Percentiles rank a stretch among this genome's conserved stretches.
Evolutionary conservation across 2,329 filamentous ascomycete species (phyloP).

Genomic region (Endothia cerciana): DNA sequence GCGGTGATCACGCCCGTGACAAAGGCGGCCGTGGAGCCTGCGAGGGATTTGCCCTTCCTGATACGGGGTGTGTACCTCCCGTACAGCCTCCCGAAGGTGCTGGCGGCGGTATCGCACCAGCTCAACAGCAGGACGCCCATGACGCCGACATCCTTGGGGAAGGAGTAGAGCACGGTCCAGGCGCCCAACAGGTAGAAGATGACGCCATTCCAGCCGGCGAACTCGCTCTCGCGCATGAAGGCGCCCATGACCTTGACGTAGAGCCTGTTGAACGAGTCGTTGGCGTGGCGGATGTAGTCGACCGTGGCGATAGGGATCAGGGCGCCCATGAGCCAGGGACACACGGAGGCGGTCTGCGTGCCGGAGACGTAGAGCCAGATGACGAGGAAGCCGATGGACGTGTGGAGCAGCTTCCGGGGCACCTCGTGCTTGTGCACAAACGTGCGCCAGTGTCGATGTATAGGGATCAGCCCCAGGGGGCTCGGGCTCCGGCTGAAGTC

Average conservation of each 20-base stretch:
- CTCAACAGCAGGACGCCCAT: slow-evolving; percentile 88
- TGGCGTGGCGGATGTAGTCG: slow-evolving; percentile 84
- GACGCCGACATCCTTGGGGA: slow-evolving; percentile 91
- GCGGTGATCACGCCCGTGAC: slow-evolving; percentile 82
- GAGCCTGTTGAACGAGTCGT: slow-evolving; percentile 77
- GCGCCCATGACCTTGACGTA: slow-evolving; percentile 87
- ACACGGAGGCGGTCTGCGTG: slow-evolving; percentile 75
- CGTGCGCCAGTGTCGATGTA: slow-evolving; percentile 87
- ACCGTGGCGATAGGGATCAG: slow-evolving; percentile 82
- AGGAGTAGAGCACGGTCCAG: slow-evolving; percentile 82
- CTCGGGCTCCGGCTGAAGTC: slow-evolving; percentile 91
- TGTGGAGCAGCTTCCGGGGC: slow-evolving; percentile 88
- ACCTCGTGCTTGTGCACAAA: slow-evolving; percentile 98
- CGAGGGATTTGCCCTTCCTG: slow-evolving; percentile 86
- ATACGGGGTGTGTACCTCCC: slow-evolving; percentile 87
- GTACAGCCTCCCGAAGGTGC: slow-evolving; percentile 88
- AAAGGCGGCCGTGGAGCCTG: slow-evolving; percentile 84
- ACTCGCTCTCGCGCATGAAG: slow-evolving; percentile 96
- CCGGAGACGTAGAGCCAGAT: slow-evolving; percentile 83
- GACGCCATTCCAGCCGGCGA: slow-evolving; percentile 91
- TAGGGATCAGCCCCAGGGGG: slow-evolving; percentile 90
- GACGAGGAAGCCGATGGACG: slow-evolving; percentile 95
- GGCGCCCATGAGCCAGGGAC: slow-evolving; percentile 79
- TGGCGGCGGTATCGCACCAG: slow-evolving; percentile 98
- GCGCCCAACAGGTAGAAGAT: slow-evolving; percentile 95